phyloP scores from a whole-genome alignment of 2,329 filamentous ascomycete species.

The Diaporthe citri region DNA sequence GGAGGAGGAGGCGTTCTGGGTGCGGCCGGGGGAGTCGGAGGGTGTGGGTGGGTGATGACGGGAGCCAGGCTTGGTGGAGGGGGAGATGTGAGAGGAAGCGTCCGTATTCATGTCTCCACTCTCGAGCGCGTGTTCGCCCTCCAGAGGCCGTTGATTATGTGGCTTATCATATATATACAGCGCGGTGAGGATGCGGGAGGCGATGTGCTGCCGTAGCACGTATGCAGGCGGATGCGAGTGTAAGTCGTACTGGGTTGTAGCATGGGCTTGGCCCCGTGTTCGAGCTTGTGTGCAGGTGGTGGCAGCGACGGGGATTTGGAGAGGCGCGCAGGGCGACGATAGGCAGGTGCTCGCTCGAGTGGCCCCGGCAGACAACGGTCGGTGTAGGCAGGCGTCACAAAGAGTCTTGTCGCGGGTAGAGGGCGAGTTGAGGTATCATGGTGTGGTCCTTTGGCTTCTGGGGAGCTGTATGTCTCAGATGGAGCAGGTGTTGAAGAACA shows the following conservation, averaged over 20 bases:
- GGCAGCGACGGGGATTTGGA: background rate
- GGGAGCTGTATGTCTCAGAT: slow-evolving; percentile 41
- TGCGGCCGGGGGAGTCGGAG: slow-evolving; percentile 34
- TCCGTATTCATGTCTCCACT: slow-evolving; percentile 42
- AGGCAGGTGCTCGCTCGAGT: slow-evolving; percentile 4
- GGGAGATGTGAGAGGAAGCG: slow-evolving; percentile 35
- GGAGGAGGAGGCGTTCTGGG: slow-evolving; percentile 34
- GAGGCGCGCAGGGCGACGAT: slow-evolving; percentile 9
- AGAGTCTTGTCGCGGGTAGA: slow-evolving; percentile 30
- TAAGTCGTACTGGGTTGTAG: slow-evolving; percentile 37
- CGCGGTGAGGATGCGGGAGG: slow-evolving; percentile 39
- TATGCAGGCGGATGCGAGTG: slow-evolving; percentile 40
- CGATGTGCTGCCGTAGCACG: slow-evolving; percentile 39
- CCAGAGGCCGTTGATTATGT: slow-evolving; percentile 39
- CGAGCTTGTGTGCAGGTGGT: slow-evolving; percentile 24
- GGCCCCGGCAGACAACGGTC: slow-evolving; percentile 12
- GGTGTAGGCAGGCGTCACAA: slow-evolving; percentile 16
- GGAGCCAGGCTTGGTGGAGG: slow-evolving; percentile 27
- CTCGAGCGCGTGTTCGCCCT: slow-evolving; percentile 40
- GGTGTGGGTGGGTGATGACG: slow-evolving; percentile 37
- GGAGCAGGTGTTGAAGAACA: slow-evolving; percentile 36
- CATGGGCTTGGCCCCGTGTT: slow-evolving; percentile 24
- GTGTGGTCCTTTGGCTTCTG: slow-evolving; percentile 30
- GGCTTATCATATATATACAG: slow-evolving; percentile 41
- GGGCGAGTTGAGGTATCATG: slow-evolving; percentile 34